Conservation (phyloP, 768 basidiomycete species). For the Cystobasidium ongulense region DNA sequence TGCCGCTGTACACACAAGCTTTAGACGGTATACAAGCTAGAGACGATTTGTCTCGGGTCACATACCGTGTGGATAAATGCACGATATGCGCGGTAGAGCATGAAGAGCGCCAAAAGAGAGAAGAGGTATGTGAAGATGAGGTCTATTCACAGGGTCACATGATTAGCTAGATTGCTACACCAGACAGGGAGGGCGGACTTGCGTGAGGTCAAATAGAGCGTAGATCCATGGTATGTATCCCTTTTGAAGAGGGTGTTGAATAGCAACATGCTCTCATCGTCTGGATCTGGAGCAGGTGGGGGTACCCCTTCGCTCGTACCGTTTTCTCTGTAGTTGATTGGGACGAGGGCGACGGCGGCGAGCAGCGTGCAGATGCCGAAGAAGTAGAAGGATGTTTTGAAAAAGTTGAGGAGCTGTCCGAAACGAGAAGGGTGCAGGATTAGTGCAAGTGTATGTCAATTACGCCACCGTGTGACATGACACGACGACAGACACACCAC, state of each 20-base stretch:
- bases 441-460: not conserved
- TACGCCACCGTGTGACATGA: not conserved
- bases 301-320: constrained; percentile 49
- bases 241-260: not conserved
- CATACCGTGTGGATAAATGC: constrained; percentile 29
- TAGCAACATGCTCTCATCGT: not conserved
- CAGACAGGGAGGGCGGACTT: not conserved
- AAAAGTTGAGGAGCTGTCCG: constrained; percentile 75
- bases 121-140: constrained; percentile 91
- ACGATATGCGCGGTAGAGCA: constrained; percentile 74
- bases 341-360: constrained; percentile 79
- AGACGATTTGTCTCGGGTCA: not conserved
- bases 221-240: constrained; percentile 46
- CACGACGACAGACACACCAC: constrained; percentile 52
- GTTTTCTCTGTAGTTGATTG: constrained; percentile 80
- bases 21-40: constrained; percentile 65
- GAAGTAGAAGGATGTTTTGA: constrained; percentile 86
- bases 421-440: not conserved
- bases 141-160: constrained; percentile 49
- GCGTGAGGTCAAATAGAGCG: constrained; percentile 53
- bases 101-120: constrained; percentile 73
- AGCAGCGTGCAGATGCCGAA: constrained; percentile 79
- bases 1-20: constrained; percentile 56
- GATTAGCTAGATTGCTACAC: not conserved
- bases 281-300: constrained; percentile 28